These are phyloP conservation scores for Pythium aphanidermatum DNA, from an alignment of 352 stramenopile species.

Conservation along the genomic window DNA sequence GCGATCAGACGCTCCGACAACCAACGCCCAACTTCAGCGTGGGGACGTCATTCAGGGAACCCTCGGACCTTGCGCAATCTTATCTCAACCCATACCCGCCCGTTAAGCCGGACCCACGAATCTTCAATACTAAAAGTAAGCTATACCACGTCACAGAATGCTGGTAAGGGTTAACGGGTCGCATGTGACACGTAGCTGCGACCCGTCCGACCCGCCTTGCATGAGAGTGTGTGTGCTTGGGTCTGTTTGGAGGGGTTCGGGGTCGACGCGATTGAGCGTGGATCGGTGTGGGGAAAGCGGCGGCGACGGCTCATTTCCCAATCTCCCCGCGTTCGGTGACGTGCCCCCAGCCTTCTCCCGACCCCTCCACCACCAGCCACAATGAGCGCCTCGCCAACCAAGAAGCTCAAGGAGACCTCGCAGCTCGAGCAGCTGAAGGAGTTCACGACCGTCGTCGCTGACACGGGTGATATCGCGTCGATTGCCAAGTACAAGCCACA, in stretches of 20 bases:
- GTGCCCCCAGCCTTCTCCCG: neutral
- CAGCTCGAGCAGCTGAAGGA: constrained; percentile 95
- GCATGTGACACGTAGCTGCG: no score
- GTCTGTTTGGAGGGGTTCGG: neutral
- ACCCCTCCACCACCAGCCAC: constrained; percentile 15
- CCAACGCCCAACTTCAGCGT: no score
- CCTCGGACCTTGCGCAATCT: constrained; percentile 15
- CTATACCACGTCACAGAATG: constrained; percentile 1
- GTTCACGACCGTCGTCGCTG: constrained; percentile 96
- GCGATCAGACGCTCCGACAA: no score
- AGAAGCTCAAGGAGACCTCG: constrained; percentile 69
- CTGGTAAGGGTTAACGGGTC: no score
- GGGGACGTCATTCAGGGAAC: no score
- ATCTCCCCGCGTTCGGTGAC: constrained; percentile 47
- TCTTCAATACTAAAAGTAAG: constrained; percentile 16
- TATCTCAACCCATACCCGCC: neutral
- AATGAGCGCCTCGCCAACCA: constrained; percentile 55
- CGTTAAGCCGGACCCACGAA: constrained; percentile 4
- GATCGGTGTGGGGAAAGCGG: no score
- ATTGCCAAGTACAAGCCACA: constrained; percentile 92
- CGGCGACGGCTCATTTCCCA: constrained; percentile 63
- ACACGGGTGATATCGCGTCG: constrained; percentile 95
- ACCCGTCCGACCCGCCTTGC: no score
- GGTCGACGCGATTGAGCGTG: neutral
- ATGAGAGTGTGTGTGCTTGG: no score